These are phyloP conservation scores for Draba incana DNA, from an alignment of 345 rosid genomes.

Conservation along the genomic window DNA sequence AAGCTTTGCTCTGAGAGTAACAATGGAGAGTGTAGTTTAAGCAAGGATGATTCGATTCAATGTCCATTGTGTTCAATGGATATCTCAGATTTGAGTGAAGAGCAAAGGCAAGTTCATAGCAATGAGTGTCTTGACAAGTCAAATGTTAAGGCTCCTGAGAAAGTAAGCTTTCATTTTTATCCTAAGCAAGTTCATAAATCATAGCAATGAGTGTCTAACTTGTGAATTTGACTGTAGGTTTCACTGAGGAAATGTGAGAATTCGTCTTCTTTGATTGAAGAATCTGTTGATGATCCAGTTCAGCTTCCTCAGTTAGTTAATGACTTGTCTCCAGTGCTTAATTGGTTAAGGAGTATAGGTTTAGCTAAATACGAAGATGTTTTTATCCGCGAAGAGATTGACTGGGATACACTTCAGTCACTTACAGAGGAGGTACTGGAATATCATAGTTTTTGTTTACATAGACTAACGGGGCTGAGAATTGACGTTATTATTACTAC, in stretches of 20 bases:
- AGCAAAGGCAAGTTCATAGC: conserved; percentile 66
- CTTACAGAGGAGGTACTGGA: conserved; percentile 78
- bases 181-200: too few relatives aligned
- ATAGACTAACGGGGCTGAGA: background rate
- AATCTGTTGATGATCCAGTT: conserved; percentile 45
- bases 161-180: conserved; percentile 45
- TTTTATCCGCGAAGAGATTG: conserved; percentile 83
- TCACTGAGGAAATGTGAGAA: conserved; percentile 30
- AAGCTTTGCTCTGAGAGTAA: conserved; percentile 56
- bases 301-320: conserved; percentile 45
- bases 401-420: conserved; percentile 83
- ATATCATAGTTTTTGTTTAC: background rate
- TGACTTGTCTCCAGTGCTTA: conserved; percentile 67
- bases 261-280: conserved; percentile 31
- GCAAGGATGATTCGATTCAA: conserved; percentile 41
- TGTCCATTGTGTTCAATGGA: conserved; percentile 81
- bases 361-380: conserved; percentile 66
- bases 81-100: conserved; percentile 69
- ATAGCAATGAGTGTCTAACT: background rate
- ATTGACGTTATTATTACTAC: background rate
- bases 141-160: conserved; percentile 40
- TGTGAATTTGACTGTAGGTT: conserved; percentile 44
- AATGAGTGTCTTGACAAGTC: conserved; percentile 76
- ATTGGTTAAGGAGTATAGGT: conserved; percentile 65
- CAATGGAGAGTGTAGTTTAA: conserved; percentile 35